Evolutionary conservation across 2,329 filamentous ascomycete species (phyloP), one percentile per base, ranked within the genome.

Genomic region (Colletotrichum sp.): DNA sequence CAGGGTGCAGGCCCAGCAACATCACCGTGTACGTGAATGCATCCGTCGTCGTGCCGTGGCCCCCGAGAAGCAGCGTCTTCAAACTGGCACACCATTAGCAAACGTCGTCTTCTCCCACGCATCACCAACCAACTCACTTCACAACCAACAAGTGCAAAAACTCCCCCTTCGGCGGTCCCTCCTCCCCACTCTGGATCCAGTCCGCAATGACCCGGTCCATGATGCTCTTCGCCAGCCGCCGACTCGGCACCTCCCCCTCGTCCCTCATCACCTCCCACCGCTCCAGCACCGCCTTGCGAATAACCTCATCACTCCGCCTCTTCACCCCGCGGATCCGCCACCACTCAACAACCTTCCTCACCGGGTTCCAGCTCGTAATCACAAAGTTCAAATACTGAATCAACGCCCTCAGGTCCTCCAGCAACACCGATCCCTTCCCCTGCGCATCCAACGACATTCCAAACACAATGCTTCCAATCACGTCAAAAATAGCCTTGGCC

Each of bases 1-100:
- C 49, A 3, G 80, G 79, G 21, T 80, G 72, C 6, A 78, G 76
- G 4, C 79, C 78, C 2, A 82, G 76, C 15, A 81, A 77, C 77
- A 77, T 78, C 26, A 59, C 36, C 12, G 52, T 57, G 30, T 63
- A 69, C 24, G 65, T 81, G 24, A 65, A 75, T 2, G 72, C 59
- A 18, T 75, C 80, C 9, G 71, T 79, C 2, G 78, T 81, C 7
- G 81, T 82, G 4, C 80, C 81, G n/a, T 78, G 78, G 28, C 79
- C 81, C 12, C 78, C 81, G 30, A 81, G 63, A 2, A 82, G 69
- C 4, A 81, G 68, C 2, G 77, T 78, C 39, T 80, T 80, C 52
- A 80, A 60, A 39, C 79, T 80, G 55, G 6, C 12, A 52, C 69
- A 68, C 4, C 26, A 18, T 71, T 15, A 64, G 66, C 24, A 9